Evolutionary conservation across 495 filamentous ascomycete genomes (phyloP).

Genomic region (Hypoxylon rickii): DNA sequence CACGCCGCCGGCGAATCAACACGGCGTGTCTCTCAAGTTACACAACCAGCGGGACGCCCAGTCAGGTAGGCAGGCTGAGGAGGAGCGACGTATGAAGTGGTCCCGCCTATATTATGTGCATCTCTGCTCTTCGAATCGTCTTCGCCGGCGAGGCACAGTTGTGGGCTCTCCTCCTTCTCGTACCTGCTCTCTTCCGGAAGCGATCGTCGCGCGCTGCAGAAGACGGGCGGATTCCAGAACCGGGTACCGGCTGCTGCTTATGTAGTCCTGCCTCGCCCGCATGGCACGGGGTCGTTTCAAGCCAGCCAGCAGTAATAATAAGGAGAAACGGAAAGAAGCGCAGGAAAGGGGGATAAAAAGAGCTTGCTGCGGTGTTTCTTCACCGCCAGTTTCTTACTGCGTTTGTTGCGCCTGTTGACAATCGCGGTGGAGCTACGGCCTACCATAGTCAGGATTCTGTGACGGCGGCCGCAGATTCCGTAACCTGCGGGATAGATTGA

Average conservation of each 20-base stretch:
- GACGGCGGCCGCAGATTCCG: slow-evolving; percentile 31
- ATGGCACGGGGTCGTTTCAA: background rate
- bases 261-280: slow-evolving; percentile 1
- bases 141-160: background rate
- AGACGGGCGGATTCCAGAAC: slow-evolving; percentile 12
- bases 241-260: slow-evolving; percentile 6
- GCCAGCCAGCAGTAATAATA: slow-evolving; percentile 6
- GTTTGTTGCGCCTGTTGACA: slow-evolving; percentile 33
- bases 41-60: too few relatives aligned
- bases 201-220: slow-evolving; percentile 1
- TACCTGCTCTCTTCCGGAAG: background rate
- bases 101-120: too few relatives aligned
- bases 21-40: background rate
- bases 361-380: slow-evolving; percentile 9
- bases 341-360: background rate
- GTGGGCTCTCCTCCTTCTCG: background rate
- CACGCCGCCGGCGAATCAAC: slow-evolving; percentile 28
- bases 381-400: slow-evolving; percentile 27
- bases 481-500: slow-evolving; percentile 32
- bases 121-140: too few relatives aligned
- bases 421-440: slow-evolving; percentile 22
- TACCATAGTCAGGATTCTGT: slow-evolving; percentile 23
- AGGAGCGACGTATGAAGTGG: too few relatives aligned
- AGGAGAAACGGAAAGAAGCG: slow-evolving; percentile 3
- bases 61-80: too few relatives aligned